Conservation (phyloP, 345 rosid species). For the Eutrema heterophyllum region DNA sequence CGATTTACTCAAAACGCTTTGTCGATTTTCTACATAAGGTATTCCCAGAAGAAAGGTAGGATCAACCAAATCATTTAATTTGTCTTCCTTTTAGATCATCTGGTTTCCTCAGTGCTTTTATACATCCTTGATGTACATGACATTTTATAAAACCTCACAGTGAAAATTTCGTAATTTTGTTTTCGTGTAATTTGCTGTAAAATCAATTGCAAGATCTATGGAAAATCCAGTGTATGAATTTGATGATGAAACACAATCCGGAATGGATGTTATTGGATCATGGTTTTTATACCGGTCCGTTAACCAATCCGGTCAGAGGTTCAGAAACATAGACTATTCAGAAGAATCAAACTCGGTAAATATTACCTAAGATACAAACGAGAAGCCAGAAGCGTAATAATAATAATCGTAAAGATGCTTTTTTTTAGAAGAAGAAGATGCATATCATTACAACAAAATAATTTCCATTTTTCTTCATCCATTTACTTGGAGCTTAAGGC, state of each 20-base stretch:
- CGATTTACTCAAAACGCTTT: constrained; percentile 66
- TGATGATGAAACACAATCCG: neutral
- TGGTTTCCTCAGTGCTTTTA: neutral
- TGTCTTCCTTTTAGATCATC: neutral
- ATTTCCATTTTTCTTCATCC: neutral
- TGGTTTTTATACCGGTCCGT: neutral
- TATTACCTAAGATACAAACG: neutral
- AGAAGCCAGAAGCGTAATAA: neutral
- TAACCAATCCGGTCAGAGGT: neutral
- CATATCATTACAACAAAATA: neutral
- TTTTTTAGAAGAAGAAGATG: neutral
- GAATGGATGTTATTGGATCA: neutral
- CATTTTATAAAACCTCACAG: neutral
- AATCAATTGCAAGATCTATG: neutral
- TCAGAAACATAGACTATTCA: neutral
- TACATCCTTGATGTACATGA: constrained; percentile 19
- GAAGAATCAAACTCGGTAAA: neutral
- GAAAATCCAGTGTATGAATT: neutral
- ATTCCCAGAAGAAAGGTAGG: constrained; percentile 44
- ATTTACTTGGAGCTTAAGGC: constrained; percentile 80
- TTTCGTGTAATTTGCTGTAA: neutral
- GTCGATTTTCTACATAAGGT: constrained; percentile 62
- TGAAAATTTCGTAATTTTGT: neutral
- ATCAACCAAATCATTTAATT: constrained; percentile 1
- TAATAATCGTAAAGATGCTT: constrained; percentile 1